Evolutionary conservation across 148 eudicot genomes (phyloP), one percentile per base, ranked within the genome.

Genomic region (Dysphania ambrosioides): DNA sequence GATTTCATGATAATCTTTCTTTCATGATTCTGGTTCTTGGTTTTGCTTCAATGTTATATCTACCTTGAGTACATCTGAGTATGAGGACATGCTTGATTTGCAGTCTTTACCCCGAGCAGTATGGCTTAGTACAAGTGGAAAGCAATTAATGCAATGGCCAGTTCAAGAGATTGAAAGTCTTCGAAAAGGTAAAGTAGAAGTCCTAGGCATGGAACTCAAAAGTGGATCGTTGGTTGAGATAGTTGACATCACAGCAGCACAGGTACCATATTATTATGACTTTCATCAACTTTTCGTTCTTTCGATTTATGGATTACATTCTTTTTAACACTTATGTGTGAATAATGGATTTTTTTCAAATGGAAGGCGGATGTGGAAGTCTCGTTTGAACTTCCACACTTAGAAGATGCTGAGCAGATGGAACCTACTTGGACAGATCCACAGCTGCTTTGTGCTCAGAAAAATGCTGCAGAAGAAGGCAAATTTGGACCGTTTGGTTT

Each of bases 361-460:
- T 55, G 62, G 40, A 53, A 83, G 85, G 89, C 87, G 24, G 91
- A 88, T 68, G 89, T 84, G 15, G 87, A 84, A 58, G 89, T 88
- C 49, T 74, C 79, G 4, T 88, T 88, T 68, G 75, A 72, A n/a
- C 68, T 86, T 31, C 58, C 77, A 29, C 77, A 81, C 58, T 78
- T 86, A 80, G 87, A 82, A 9, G 85, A 80, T 32, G 89, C 83
- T 12, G 91, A 88, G 74, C 73, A 56, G 41, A 84, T 86, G 71
- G 85, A 84, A 26, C 83, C 85, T 0, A 78, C 62, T 49, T 88
- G 91, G 91, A 82, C 42, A 44, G 76, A 86, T 78, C 85, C 89
- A 0, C 75, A 84, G 70, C 76, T 79, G 51, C 65, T 88, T 1
- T 88, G 92, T 36, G 30, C 78, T 41, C 81, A 64, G 36, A 86